These are phyloP conservation scores for Cercospora beticola DNA, from an alignment of 2,329 filamentous ascomycete genomes.

Conservation along the genomic window DNA sequence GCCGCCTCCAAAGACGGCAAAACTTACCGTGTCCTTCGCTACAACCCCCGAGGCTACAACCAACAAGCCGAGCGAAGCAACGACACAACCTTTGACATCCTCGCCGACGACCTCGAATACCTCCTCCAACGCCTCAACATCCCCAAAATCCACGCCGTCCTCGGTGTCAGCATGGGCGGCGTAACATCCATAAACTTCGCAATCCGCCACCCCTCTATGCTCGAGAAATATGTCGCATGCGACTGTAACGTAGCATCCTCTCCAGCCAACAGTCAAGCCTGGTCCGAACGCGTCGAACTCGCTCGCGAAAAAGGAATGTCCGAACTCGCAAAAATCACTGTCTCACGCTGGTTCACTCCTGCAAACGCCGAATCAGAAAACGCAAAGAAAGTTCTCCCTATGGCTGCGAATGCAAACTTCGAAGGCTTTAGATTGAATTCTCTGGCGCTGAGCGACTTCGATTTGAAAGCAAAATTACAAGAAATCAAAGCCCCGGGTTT, in stretches of 20 bases:
- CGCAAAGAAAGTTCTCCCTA: slow-evolving; percentile 62
- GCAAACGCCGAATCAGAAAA: slow-evolving; percentile 60
- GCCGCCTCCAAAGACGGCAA: slow-evolving; percentile 48
- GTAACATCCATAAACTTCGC: slow-evolving; percentile 74
- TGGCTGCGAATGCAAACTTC: slow-evolving; percentile 69
- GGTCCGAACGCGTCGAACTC: slow-evolving; percentile 72
- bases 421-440: slow-evolving; percentile 68
- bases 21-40: slow-evolving; percentile 71
- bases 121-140: slow-evolving; percentile 71
- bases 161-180: slow-evolving; percentile 80
- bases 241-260: slow-evolving; percentile 76
- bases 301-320: slow-evolving; percentile 44
- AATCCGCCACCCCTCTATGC: slow-evolving; percentile 61
- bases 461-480: slow-evolving; percentile 60
- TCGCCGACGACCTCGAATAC: slow-evolving; percentile 65
- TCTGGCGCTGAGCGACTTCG: slow-evolving; percentile 70
- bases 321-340: slow-evolving; percentile 67
- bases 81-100: slow-evolving; percentile 58
- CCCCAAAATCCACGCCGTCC: slow-evolving; percentile 61
- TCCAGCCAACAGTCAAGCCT: slow-evolving; percentile 71
- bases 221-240: slow-evolving; percentile 67
- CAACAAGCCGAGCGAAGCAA: slow-evolving; percentile 39
- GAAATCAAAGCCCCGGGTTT: slow-evolving; percentile 59
- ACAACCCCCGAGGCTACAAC: slow-evolving; percentile 71
- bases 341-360: slow-evolving; percentile 70